These are phyloP conservation scores for Colletotrichum navitas DNA, from an alignment of 2,329 filamentous ascomycete genomes.

Conservation along the genomic window DNA sequence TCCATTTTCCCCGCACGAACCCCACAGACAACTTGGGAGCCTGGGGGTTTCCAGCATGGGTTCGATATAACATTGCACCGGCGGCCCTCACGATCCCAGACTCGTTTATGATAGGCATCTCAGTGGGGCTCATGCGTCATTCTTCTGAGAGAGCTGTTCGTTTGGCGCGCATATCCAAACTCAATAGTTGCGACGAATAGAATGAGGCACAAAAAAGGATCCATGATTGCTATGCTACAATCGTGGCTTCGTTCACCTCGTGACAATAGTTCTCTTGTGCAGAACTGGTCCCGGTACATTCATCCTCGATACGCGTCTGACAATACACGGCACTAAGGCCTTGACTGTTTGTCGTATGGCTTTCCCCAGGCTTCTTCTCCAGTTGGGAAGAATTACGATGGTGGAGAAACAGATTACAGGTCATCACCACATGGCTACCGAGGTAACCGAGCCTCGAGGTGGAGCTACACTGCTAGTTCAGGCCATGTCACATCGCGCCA, in stretches of 20 bases:
- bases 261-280: not conserved
- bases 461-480: constrained; percentile 25
- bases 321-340: not conserved
- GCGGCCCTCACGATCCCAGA: constrained; percentile 26
- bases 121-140: not conserved
- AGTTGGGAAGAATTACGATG: constrained; percentile 12
- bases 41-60: constrained; percentile 18
- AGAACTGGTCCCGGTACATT: not conserved
- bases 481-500: constrained; percentile 29
- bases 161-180: constrained; percentile 34
- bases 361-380: constrained; percentile 6
- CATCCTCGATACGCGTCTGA: not conserved
- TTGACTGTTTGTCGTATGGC: not conserved
- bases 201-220: too few relatives aligned
- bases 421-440: constrained; percentile 30
- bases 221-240: too few relatives aligned
- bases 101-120: constrained; percentile 7
- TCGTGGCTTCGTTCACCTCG: too few relatives aligned
- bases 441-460: constrained; percentile 35
- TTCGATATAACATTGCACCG: constrained; percentile 39
- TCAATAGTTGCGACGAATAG: too few relatives aligned
- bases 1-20: constrained; percentile 33
- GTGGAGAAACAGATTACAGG: constrained; percentile 6
- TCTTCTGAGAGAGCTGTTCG: not conserved
- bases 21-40: constrained; percentile 18